These are phyloP conservation scores for Leccinum olivaceopallidum DNA, from an alignment of 768 basidiomycete species.

Conservation along the genomic window DNA sequence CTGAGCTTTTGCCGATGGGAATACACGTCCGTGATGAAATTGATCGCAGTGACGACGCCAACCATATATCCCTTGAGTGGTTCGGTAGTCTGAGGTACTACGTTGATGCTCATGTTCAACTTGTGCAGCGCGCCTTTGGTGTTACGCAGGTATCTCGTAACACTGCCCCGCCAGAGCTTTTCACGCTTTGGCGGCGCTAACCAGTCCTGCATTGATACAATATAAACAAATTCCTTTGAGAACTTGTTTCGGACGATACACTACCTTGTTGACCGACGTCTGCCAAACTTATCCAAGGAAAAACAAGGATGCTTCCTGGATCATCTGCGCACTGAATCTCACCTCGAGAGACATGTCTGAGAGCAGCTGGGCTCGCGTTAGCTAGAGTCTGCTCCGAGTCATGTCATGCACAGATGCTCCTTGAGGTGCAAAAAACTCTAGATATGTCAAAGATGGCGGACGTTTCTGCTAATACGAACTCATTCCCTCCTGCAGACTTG, in stretches of 20 bases:
- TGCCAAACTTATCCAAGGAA: conserved; percentile 15
- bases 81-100: conserved; percentile 15
- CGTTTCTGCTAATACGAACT: conserved; percentile 26
- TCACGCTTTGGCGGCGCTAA: conserved; percentile 22
- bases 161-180: conserved; percentile 19
- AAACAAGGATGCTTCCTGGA: conserved; percentile 27
- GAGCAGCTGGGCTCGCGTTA: conserved; percentile 13
- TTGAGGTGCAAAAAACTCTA: conserved; percentile 20
- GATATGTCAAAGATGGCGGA: conserved; percentile 26
- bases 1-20: conserved; percentile 17
- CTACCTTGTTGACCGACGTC: conserved; percentile 14
- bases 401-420: conserved; percentile 13
- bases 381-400: neutral
- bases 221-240: neutral
- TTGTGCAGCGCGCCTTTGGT: conserved; percentile 20
- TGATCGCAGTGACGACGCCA: conserved; percentile 20
- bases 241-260: neutral
- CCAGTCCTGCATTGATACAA: conserved; percentile 19
- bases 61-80: conserved; percentile 19
- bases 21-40: conserved; percentile 23
- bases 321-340: conserved; percentile 19
- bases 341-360: conserved; percentile 21
- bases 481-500: conserved; percentile 9
- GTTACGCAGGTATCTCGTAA: conserved; percentile 23
- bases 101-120: conserved; percentile 10